These are phyloP conservation scores for Xylaria telfairii DNA, from an alignment of 495 filamentous ascomycete species.

Conservation along the genomic window DNA sequence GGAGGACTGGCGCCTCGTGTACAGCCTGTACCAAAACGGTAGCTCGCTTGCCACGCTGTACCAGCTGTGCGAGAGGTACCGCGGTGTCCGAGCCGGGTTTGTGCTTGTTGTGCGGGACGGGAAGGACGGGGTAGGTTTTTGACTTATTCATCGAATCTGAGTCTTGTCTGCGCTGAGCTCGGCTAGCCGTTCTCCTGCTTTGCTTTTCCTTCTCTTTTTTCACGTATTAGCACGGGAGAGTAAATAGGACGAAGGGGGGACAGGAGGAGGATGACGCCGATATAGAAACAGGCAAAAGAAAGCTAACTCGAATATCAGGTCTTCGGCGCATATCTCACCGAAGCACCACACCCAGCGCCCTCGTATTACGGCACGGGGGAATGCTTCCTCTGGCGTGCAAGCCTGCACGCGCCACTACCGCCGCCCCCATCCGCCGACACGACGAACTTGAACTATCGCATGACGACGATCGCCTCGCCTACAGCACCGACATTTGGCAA, in stretches of 20 bases:
- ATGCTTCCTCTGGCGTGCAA: constrained; percentile 96
- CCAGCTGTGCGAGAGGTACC: constrained; percentile 66
- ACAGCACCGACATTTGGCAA: constrained; percentile 9
- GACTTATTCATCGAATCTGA: background rate
- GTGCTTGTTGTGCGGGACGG: constrained; percentile 84
- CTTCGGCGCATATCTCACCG: constrained; percentile 94
- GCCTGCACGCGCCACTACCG: constrained; percentile 64
- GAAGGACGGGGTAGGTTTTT: constrained; percentile 67
- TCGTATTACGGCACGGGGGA: constrained; percentile 96
- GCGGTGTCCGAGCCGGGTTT: constrained; percentile 78
- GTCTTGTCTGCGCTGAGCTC: background rate
- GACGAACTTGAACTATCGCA: constrained; percentile 66
- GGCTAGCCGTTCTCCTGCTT: constrained; percentile 10
- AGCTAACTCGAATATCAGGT: constrained; percentile 52
- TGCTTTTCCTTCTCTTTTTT: background rate
- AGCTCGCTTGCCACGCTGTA: constrained; percentile 88
- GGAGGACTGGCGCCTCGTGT: constrained; percentile 84
- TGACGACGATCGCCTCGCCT: constrained; percentile 64
- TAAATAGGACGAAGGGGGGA: background rate
- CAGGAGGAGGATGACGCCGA: constrained; percentile 1
- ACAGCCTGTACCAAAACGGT: constrained; percentile 92
- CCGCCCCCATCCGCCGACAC: constrained; percentile 80
- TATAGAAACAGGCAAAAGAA: background rate
- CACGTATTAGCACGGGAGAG: background rate
- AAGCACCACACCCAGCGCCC: constrained; percentile 75